Evolutionary conservation across 2,329 filamentous ascomycete species (phyloP).

Genomic region (Zymoseptoria passerinii): DNA sequence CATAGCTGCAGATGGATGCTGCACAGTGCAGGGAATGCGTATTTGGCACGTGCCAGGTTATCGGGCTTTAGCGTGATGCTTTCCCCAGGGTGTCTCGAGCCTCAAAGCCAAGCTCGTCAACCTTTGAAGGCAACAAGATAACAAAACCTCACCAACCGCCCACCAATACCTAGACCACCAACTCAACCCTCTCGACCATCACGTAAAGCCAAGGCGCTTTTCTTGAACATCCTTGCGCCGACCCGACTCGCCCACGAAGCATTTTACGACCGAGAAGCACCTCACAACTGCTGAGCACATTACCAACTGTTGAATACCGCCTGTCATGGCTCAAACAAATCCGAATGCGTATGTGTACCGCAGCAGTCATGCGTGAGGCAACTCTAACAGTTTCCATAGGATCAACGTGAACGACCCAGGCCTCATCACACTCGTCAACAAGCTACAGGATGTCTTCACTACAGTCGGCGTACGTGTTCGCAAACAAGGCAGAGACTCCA

Average conservation of each 20-base stretch:
- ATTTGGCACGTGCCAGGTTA: background rate
- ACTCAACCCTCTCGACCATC: background rate
- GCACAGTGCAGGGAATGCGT: background rate
- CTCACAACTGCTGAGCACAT: background rate
- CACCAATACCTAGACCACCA: background rate
- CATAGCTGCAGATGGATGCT: background rate
- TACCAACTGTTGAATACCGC: slow-evolving; percentile 10
- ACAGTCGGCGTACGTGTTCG: slow-evolving; percentile 68
- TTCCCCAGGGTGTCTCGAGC: background rate
- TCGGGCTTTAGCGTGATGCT: background rate
- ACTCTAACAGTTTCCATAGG: slow-evolving; percentile 32
- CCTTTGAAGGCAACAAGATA: background rate
- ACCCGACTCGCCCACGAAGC: background rate
- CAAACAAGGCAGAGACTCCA: background rate
- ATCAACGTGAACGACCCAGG: slow-evolving; percentile 65
- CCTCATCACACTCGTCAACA: slow-evolving; percentile 83
- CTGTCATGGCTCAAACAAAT: slow-evolving; percentile 26
- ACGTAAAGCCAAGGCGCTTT: background rate
- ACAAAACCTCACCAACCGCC: background rate
- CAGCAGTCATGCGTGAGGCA: background rate
- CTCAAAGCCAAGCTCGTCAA: background rate
- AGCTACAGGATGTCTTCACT: slow-evolving; percentile 97
- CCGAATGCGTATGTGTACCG: slow-evolving; percentile 24
- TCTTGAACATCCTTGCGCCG: background rate
- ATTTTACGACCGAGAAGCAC: background rate